These are phyloP conservation scores for Powellomyces hirtus DNA, from an alignment of 192 early-diverging fungal species.

Conservation along the genomic window DNA sequence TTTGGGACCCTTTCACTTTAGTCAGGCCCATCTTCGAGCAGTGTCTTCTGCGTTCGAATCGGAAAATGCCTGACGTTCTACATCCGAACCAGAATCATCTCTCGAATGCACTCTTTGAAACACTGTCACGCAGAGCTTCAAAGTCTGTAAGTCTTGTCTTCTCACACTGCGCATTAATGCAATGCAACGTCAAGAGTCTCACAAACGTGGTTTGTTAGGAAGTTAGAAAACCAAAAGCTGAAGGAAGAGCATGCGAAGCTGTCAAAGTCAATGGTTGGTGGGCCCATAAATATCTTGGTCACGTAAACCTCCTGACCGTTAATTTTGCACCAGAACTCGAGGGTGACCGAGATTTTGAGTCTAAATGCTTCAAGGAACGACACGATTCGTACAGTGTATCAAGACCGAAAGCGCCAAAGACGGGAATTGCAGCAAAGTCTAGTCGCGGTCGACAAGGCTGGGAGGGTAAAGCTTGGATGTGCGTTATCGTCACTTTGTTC, in stretches of 20 bases:
- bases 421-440: neutral
- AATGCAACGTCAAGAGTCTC: too few relatives aligned
- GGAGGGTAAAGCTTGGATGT: neutral
- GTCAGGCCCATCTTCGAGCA: too few relatives aligned
- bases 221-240: neutral
- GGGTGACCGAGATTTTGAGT: slow-evolving; percentile 3
- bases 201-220: neutral
- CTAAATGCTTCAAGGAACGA: neutral
- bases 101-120: slow-evolving; percentile 14
- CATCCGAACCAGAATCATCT: slow-evolving; percentile 1
- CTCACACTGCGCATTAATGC: neutral
- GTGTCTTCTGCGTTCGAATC: too few relatives aligned
- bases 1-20: too few relatives aligned
- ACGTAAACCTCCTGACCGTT: neutral
- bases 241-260: neutral
- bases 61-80: too few relatives aligned
- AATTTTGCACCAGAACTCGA: neutral
- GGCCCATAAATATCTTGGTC: neutral
- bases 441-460: slow-evolving; percentile 1
- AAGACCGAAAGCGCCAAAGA: neutral
- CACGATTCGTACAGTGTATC: neutral
- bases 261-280: slow-evolving; percentile 1
- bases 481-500: too few relatives aligned
- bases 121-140: slow-evolving; percentile 12
- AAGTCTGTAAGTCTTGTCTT: neutral